Base-by-base conservation (phyloP, 2,329 filamentous ascomycete genomes). In the Teratosphaeria destructans region DNA sequence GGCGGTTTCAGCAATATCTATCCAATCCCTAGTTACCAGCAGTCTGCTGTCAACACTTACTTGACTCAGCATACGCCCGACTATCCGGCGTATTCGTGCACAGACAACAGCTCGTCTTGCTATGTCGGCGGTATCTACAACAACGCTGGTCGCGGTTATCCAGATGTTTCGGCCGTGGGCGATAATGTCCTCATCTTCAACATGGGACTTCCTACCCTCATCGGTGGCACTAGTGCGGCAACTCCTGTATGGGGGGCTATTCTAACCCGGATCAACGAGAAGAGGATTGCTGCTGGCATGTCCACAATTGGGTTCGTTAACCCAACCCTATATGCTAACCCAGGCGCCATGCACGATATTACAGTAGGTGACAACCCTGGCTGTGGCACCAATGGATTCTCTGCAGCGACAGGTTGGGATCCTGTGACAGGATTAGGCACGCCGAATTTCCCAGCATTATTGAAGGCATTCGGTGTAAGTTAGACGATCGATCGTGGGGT, bases 41-140 rank as follows among this genome's bases (percentile, higher is more conserved):
- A 67, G 0, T 55, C 67, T 3, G 75, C 73, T 1, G 75, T 79
- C 1, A 54, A 39, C 16, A 60, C 63, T 11, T 79, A 75, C 74
- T 71, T 72, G 32, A 57, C 57, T 12, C 62, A 61, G 14, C 58
- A 66, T 61, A 63, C 64, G 7, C 66, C 68, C 8, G 59, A 62
- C 8, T 70, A 72, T 58, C 64, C 64, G 14, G 65, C 61, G 59
- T 60, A 60, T 55, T 16, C 19, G 4, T 49, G 58, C 39, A 59
- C 43, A 11, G 68, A 71, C 60, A 77, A 56, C 68, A 71, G 83
- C 61, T 78, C 76, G 35, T 79, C 82, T 63, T 81, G 78, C 3
- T 84, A 84, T 67, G 78, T 78, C 52, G 75, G 62, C 52, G 57
- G 32, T 65, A 74, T 59, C 35, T 66, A 67, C 66, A 68, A 68